These are phyloP conservation scores for Primulina tabacum DNA, from an alignment of 257 asterid species.

Conservation along the genomic window DNA sequence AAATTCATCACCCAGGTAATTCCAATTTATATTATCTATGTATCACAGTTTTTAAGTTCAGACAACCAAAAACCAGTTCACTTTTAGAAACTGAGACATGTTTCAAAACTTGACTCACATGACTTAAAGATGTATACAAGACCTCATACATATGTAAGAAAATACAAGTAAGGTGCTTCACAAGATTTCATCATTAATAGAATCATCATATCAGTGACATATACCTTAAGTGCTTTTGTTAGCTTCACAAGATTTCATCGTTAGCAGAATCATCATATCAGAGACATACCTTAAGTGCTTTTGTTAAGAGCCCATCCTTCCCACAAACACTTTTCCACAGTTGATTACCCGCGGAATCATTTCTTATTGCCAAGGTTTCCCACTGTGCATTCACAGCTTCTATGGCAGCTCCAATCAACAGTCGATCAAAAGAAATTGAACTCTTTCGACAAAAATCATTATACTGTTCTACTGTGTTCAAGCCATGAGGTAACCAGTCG, in stretches of 20 bases:
- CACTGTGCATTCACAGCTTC: constrained; percentile 53
- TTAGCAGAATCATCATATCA: background rate
- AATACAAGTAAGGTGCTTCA: background rate
- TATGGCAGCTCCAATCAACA: constrained; percentile 65
- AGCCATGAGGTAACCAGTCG: constrained; percentile 87
- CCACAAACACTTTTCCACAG: constrained; percentile 46
- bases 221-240: constrained; percentile 61
- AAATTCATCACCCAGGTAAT: background rate
- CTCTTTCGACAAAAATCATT: constrained; percentile 49
- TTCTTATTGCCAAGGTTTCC: constrained; percentile 35
- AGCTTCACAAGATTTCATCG: constrained; percentile 13
- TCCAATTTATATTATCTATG: background rate
- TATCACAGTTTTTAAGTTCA: background rate
- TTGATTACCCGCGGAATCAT: constrained; percentile 21
- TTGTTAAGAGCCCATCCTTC: constrained; percentile 55
- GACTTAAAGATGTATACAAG: background rate
- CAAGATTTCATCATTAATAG: background rate
- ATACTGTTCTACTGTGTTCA: constrained; percentile 51
- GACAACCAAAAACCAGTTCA: background rate
- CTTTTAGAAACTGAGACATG: background rate
- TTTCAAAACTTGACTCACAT: background rate
- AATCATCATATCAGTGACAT: constrained; percentile 23
- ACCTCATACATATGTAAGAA: background rate
- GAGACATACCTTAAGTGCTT: constrained; percentile 60
- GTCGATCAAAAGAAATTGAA: constrained; percentile 64